These are phyloP conservation scores for Anacardium occidentale DNA, from an alignment of 345 rosid species.

Conservation along the genomic window DNA sequence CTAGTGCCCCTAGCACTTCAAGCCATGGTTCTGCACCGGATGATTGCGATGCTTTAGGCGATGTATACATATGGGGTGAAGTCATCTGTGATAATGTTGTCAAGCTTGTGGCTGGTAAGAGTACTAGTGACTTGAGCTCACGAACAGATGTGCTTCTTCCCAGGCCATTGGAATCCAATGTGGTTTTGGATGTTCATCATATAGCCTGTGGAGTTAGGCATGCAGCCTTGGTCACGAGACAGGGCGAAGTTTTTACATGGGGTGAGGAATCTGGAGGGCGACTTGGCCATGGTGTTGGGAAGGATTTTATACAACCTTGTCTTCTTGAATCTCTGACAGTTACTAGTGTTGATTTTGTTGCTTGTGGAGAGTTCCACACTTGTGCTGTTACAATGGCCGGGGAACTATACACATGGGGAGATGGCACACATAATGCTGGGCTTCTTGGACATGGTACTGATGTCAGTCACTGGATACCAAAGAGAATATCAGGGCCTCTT, in stretches of 20 bases:
- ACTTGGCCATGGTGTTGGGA: slow-evolving; percentile 89
- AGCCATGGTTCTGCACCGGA: slow-evolving; percentile 98
- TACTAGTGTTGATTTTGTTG: slow-evolving; percentile 67
- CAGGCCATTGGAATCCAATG: slow-evolving; percentile 74
- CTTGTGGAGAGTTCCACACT: slow-evolving; percentile 95
- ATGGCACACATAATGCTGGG: slow-evolving; percentile 88
- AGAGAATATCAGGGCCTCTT: slow-evolving; percentile 88
- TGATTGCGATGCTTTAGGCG: slow-evolving; percentile 94
- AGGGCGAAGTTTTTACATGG: slow-evolving; percentile 96
- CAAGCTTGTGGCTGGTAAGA: slow-evolving; percentile 59
- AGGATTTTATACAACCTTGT: slow-evolving; percentile 72
- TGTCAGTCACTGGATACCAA: slow-evolving; percentile 96
- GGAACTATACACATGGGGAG: slow-evolving; percentile 94
- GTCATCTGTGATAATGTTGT: slow-evolving; percentile 63
- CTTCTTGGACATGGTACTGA: slow-evolving; percentile 90
- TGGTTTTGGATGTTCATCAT: slow-evolving; percentile 85
- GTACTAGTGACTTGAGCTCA: slow-evolving; percentile 47
- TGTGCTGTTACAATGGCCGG: slow-evolving; percentile 93
- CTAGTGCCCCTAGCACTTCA: slow-evolving; percentile 90
- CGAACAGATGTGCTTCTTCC: slow-evolving; percentile 76
- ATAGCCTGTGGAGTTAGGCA: slow-evolving; percentile 91
- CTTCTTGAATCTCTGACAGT: slow-evolving; percentile 72
- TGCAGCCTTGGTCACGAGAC: slow-evolving; percentile 83
- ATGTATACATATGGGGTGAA: slow-evolving; percentile 98
- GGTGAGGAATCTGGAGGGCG: slow-evolving; percentile 96